These are phyloP conservation scores for Annulohypoxylon truncatum DNA, from an alignment of 2,329 filamentous ascomycete species.

Conservation along the genomic window DNA sequence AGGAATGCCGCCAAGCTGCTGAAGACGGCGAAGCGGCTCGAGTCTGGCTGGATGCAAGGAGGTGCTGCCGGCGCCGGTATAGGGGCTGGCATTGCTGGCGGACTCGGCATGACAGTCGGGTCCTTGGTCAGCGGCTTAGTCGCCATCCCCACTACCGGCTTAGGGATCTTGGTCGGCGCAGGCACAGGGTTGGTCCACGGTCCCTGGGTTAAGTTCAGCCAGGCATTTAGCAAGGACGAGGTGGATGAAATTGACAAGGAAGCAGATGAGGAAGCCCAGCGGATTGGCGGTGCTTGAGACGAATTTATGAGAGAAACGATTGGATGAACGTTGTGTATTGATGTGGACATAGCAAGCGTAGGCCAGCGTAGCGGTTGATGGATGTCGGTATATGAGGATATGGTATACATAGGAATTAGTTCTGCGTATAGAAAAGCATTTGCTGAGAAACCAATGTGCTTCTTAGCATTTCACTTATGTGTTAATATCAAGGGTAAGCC, in stretches of 20 bases:
- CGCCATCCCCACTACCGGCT: conserved; percentile 48
- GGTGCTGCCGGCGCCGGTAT: conserved; percentile 50
- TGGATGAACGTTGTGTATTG: neutral
- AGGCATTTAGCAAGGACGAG: conserved; percentile 47
- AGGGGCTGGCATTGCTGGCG: conserved; percentile 50
- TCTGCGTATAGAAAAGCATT: neutral
- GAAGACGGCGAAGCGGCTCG: conserved; percentile 48
- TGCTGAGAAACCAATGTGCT: too few relatives aligned
- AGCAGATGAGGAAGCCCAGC: conserved; percentile 45
- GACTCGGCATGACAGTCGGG: conserved; percentile 48
- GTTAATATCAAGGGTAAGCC: too few relatives aligned
- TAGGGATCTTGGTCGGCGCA: conserved; percentile 49
- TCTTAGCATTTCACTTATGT: too few relatives aligned
- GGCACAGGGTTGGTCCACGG: conserved; percentile 50
- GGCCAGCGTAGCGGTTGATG: neutral
- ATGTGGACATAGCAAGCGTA: neutral
- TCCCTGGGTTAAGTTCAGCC: conserved; percentile 51
- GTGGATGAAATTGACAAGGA: conserved; percentile 47
- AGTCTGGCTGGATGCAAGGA: conserved; percentile 50
- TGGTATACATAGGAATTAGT: neutral
- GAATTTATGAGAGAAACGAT: neutral
- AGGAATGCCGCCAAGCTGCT: conserved; percentile 48
- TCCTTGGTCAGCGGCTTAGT: conserved; percentile 48
- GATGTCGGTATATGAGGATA: neutral
- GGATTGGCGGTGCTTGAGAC: conserved; percentile 32